Base-by-base conservation (phyloP, 306 rosid genomes). In the Alnus rubra region DNA sequence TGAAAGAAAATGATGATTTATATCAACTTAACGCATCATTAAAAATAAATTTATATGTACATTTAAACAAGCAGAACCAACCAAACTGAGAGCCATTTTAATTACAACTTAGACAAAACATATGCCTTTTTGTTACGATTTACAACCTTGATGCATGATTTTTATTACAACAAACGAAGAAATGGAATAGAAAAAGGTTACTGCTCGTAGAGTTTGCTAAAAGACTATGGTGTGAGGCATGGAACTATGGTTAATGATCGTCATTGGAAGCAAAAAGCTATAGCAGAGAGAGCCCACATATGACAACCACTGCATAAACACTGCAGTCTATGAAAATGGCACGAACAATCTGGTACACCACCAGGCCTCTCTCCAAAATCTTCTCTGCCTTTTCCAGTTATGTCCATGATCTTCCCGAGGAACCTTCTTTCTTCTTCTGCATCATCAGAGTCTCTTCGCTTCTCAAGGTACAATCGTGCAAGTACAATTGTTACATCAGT, bases 331-430 rank as follows among this genome's bases (percentile, higher is more conserved):
- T 94, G 80, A 92, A 92, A 82, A 89, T 9, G 14, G 92, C 97
- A 56, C 91, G 86, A 75, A 92, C 59, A 14, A 96, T 90, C 70
- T 94, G 98, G 78, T 92, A 94, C 7, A 81, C 87, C 2, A 87
- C 96, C 90, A 92, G 85, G 44, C 97, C 92, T 84, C 97, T 92
- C 88, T 94, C 98, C 88, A 94, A 51, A 37, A 94, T 82, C 84
- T 80, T 90, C 0, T 90, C 93, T 15, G 97, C 98, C 47, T 69
- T 78, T 18, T 75, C 83, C 97, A 92, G 68, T 73, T 86, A 0
- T 77, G 88, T 3, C 28, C 28, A 23, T 82, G 85, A 28, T 79
- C 87, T 71, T 76, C 86, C 5, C 48, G 72, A 54, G 73, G 68
- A 19, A 69, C 81, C 44, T 77, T 52, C 15, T 67, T 53, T 79